Percentiles rank a stretch among this genome's conserved stretches.
Conservation (phyloP, 345 rosid species). For the Salix purpurea region DNA sequence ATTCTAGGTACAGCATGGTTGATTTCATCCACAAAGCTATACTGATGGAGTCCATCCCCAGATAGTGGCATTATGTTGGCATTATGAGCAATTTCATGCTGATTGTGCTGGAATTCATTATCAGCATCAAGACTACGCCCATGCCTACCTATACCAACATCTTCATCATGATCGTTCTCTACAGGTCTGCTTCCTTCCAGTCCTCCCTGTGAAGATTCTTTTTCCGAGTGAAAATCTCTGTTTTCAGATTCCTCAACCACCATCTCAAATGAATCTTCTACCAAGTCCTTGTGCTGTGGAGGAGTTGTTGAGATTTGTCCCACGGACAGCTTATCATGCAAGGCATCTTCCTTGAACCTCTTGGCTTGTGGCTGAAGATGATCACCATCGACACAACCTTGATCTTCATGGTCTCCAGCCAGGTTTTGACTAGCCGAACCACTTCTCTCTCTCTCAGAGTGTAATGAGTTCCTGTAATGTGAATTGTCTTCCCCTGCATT, state of each 20-base stretch:
- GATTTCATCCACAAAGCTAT: constrained; percentile 13
- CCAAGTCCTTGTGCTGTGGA: not conserved
- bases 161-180: constrained; percentile 16
- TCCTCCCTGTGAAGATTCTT: constrained; percentile 16
- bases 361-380: constrained; percentile 22
- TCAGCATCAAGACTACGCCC: constrained; percentile 12
- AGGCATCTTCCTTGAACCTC: constrained; percentile 31
- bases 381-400: not conserved
- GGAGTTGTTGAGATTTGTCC: constrained; percentile 2
- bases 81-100: constrained; percentile 9
- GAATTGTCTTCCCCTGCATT: constrained; percentile 12
- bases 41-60: constrained; percentile 1
- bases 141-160: constrained; percentile 13
- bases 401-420: constrained; percentile 10
- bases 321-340: not conserved
- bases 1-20: constrained; percentile 7
- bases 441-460: constrained; percentile 31
- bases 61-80: not conserved
- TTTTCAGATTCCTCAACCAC: constrained; percentile 3
- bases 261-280: constrained; percentile 12
- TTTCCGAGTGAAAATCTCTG: constrained; percentile 9
- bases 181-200: constrained; percentile 11
- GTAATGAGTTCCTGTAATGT: not conserved
- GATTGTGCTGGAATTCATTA: constrained; percentile 12
- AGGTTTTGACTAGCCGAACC: constrained; percentile 18